A percentile compares a stretch with the other conserved stretches of the same genome.
Conservation (phyloP, 2,329 filamentous ascomycete species). For the Talaromyces sp. region DNA sequence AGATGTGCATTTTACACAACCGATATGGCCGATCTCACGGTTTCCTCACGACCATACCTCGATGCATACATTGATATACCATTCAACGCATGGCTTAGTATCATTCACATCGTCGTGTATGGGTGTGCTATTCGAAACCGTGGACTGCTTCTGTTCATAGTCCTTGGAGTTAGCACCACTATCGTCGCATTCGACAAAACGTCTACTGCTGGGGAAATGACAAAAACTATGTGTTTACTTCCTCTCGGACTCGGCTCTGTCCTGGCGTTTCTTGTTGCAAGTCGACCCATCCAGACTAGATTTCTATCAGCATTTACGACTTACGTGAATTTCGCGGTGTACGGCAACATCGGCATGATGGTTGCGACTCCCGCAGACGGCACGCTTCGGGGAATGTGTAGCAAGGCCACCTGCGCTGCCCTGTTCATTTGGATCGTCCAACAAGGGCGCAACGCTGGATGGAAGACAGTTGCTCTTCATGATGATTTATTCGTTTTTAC, state of each 20-base stretch:
- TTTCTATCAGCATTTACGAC: not conserved
- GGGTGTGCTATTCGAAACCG: not conserved
- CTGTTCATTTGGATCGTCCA: constrained; percentile 12
- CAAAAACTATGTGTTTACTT: not conserved
- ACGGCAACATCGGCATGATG: constrained; percentile 30
- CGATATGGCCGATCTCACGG: not conserved
- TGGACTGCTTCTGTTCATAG: not conserved
- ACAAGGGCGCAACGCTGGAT: constrained; percentile 19
- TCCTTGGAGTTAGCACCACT: not conserved
- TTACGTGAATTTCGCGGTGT: not conserved
- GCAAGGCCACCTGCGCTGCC: constrained; percentile 9
- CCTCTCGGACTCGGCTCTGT: not conserved
- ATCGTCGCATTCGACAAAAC: not conserved
- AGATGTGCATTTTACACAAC: not conserved
- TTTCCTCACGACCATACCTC: not conserved
- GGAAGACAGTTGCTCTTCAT: constrained; percentile 24
- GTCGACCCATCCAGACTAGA: not conserved
- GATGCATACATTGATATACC: not conserved
- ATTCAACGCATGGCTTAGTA: not conserved
- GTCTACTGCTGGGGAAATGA: not conserved
- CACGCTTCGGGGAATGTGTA: constrained; percentile 25
- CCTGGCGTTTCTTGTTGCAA: not conserved
- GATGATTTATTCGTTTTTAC: constrained; percentile 25
- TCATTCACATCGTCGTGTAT: not conserved
- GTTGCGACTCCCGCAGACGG: constrained; percentile 23